phyloP scores from a whole-genome alignment of 495 filamentous ascomycete species.

The Penicillium subrubescens region DNA sequence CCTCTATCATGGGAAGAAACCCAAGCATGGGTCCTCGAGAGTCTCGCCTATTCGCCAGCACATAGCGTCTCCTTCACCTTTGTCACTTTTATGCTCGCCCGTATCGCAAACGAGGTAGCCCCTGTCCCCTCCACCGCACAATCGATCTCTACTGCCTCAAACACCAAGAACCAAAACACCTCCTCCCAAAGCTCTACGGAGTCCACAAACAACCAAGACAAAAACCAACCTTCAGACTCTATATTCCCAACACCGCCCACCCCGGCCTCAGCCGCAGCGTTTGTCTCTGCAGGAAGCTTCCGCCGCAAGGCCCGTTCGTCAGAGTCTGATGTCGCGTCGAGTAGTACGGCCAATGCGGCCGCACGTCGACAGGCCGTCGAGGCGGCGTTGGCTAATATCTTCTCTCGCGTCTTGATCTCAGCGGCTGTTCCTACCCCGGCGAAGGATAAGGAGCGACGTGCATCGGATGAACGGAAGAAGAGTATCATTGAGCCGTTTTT shows the following conservation, averaged over 20 bases:
- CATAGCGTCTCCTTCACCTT: conserved; percentile 88
- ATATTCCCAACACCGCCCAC: conserved; percentile 17
- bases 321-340: background rate
- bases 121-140: conserved; percentile 29
- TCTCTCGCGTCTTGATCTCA: conserved; percentile 43
- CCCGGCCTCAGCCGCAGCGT: conserved; percentile 31
- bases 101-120: conserved; percentile 50
- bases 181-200: background rate
- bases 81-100: conserved; percentile 72
- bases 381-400: conserved; percentile 32
- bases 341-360: conserved; percentile 14
- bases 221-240: conserved; percentile 3
- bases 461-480: conserved; percentile 43
- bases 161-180: background rate
- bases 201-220: conserved; percentile 14
- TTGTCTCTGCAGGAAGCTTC: conserved; percentile 38
- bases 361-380: conserved; percentile 43
- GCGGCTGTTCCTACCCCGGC: conserved; percentile 28
- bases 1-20: conserved; percentile 61
- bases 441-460: conserved; percentile 47
- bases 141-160: background rate
- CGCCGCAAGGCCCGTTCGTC: conserved; percentile 32
- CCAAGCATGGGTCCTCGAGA: conserved; percentile 69
- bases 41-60: conserved; percentile 67
- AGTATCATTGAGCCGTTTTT: conserved; percentile 49